phyloP scores from a whole-genome alignment of 2,329 filamentous ascomycete species.

The Graphilbum ipis-grandicollis region DNA sequence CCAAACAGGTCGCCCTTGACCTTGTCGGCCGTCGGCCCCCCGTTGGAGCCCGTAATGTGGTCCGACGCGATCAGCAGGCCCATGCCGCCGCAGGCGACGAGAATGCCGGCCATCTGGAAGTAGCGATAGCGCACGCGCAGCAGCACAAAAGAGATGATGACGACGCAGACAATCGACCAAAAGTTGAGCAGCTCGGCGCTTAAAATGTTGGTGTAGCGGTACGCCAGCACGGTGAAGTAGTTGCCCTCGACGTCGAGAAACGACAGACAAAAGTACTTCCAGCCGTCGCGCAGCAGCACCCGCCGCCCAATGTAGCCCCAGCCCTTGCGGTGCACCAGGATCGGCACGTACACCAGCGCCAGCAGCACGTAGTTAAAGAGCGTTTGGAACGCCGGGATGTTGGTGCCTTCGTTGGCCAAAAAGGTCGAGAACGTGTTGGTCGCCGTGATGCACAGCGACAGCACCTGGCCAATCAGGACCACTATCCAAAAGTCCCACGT shows the following conservation, averaged over 20 bases:
- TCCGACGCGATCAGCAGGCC: slow-evolving; percentile 76
- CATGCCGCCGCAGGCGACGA: slow-evolving; percentile 81
- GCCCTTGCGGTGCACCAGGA: slow-evolving; percentile 67
- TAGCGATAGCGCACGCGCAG: slow-evolving; percentile 79
- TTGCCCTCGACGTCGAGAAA: slow-evolving; percentile 95
- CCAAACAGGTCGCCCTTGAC: slow-evolving; percentile 90
- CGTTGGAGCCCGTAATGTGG: slow-evolving; percentile 62
- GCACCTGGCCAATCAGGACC: slow-evolving; percentile 62
- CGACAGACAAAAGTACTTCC: slow-evolving; percentile 84
- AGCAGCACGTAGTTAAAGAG: slow-evolving; percentile 89
- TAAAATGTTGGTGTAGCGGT: slow-evolving; percentile 80
- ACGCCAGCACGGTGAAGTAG: slow-evolving; percentile 93
- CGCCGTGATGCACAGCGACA: slow-evolving; percentile 76
- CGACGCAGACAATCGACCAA: slow-evolving; percentile 91
- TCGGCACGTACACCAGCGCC: slow-evolving; percentile 61
- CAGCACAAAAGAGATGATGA: slow-evolving; percentile 65
- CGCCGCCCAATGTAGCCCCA: slow-evolving; percentile 45
- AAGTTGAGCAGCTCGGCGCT: slow-evolving; percentile 95
- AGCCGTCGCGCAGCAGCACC: slow-evolving; percentile 54
- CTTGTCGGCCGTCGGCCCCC: slow-evolving; percentile 48
- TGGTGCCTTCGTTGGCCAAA: slow-evolving; percentile 47
- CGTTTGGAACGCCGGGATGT: slow-evolving; percentile 87
- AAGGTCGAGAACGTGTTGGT: slow-evolving; percentile 84
- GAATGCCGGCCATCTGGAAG: slow-evolving; percentile 70
- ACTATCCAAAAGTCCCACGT: slow-evolving; percentile 83